phyloP scores from a whole-genome alignment of 768 basidiomycete genomes.

The Mycena chlorophos region DNA sequence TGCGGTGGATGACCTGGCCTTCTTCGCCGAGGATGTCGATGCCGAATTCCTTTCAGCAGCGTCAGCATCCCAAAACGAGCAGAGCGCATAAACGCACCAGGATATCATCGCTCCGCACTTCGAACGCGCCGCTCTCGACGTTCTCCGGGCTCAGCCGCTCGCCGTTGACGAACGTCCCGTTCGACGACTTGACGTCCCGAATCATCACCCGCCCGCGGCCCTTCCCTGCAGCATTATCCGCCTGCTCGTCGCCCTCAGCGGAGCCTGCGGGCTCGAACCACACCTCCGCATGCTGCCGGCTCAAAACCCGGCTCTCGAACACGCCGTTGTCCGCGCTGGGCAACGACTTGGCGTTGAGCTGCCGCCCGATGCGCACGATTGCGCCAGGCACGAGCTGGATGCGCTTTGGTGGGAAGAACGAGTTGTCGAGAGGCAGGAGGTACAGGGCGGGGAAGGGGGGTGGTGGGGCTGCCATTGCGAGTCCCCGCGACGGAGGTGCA shows the following conservation, averaged over 20 bases:
- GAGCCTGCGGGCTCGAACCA: conserved; percentile 59
- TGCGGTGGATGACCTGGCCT: conserved; percentile 69
- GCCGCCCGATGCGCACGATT: conserved; percentile 58
- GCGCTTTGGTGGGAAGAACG: conserved; percentile 60
- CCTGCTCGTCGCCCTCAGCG: not conserved
- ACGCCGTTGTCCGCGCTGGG: conserved; percentile 34
- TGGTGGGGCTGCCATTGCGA: too few species aligned
- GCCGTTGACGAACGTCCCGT: conserved; percentile 72
- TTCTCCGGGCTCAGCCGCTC: conserved; percentile 62
- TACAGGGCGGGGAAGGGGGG: conserved; percentile 14
- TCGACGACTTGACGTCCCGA: conserved; percentile 68
- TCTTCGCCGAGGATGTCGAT: conserved; percentile 73
- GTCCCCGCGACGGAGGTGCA: too few species aligned
- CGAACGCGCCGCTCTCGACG: conserved; percentile 58
- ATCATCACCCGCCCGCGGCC: conserved; percentile 42
- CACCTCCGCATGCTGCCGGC: conserved; percentile 65
- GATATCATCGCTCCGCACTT: conserved; percentile 63
- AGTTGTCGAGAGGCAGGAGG: conserved; percentile 62
- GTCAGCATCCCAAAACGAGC: conserved; percentile 27
- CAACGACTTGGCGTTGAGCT: conserved; percentile 66
- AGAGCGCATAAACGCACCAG: conserved; percentile 24
- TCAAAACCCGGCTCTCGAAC: conserved; percentile 42
- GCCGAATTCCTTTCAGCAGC: conserved; percentile 56
- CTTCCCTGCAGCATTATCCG: not conserved
- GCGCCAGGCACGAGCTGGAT: conserved; percentile 44